Percentiles rank a stretch among this genome's conserved stretches.
These are phyloP conservation scores for Linum tenue DNA, from an alignment of 345 rosid genomes.

Conservation along the genomic window DNA sequence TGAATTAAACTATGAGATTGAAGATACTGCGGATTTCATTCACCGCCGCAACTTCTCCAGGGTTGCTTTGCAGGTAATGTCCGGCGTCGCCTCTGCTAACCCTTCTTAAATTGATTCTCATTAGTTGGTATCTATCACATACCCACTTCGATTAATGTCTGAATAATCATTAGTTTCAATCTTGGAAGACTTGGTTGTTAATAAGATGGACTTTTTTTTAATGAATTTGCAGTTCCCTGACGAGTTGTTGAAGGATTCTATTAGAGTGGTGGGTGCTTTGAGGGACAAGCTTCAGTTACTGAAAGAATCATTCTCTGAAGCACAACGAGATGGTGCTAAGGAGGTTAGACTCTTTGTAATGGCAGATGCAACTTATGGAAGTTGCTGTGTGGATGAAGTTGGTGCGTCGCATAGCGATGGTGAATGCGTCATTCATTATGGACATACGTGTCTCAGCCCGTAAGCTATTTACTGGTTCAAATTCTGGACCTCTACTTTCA, in stretches of 20 bases:
- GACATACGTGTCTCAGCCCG: constrained; percentile 95
- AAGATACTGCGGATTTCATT: constrained; percentile 55
- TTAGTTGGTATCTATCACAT: not conserved
- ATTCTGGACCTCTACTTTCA: not conserved
- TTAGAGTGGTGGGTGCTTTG: constrained; percentile 43
- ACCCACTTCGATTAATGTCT: not conserved
- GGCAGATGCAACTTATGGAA: constrained; percentile 90
- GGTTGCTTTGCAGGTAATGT: constrained; percentile 69
- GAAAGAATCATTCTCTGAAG: constrained; percentile 18
- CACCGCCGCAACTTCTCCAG: constrained; percentile 41
- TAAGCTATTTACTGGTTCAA: constrained; percentile 25
- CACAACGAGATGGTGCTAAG: constrained; percentile 22
- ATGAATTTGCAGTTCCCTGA: constrained; percentile 61
- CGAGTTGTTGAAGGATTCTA: constrained; percentile 60
- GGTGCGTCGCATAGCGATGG: constrained; percentile 72
- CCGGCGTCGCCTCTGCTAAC: not conserved
- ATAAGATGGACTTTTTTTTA: not conserved
- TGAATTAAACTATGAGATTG: constrained; percentile 43
- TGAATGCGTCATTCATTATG: constrained; percentile 80
- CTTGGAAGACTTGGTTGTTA: not conserved
- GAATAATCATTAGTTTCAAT: not conserved
- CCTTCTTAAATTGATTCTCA: not conserved
- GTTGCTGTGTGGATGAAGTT: constrained; percentile 89
- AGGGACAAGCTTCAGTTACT: constrained; percentile 28
- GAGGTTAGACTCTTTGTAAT: constrained; percentile 60